Evolutionary conservation across 1,284 basidiomycete species (phyloP), one percentile per base, ranked within the genome.

Genomic region (Sphaerobolus stellatus): DNA sequence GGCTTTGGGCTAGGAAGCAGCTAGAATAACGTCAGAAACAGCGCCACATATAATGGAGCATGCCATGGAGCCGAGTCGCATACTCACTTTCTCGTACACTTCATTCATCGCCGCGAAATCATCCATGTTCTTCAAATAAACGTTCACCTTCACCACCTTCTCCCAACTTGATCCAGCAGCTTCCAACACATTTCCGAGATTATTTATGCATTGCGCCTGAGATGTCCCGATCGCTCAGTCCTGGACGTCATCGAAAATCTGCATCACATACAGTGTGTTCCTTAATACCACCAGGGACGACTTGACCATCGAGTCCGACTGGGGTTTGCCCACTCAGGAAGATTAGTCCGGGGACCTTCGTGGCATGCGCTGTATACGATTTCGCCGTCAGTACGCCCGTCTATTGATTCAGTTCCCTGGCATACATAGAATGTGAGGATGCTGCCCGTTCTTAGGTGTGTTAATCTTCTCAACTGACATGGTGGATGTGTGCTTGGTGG

Each of bases 1-100:
- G 90, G 90, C 73, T 92, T 90, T n/a, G 80, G 81, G 33, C 64
- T 73, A 0, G 81, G 80, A 24, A 82, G 64, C 24, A 81, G 59
- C 76, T 80, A 50, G 7, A 36, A 45, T 6, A 18, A 34, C 27
- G 16, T 45, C 18, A 43, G 13, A 56, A 47, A 47, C n/a, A 22
- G 7, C n/a, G 20, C 22, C 11, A 43, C 13, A 43, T 4, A 43
- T 27, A 18, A 14, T 20, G 22, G 11, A 18, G 13, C 6, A 43
- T 6, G 16, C 13, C 41, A 43, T 18, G 28, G 20, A 30, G 27
- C 33, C 33, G 29, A 9, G 51, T 5, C 43, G 18, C 29, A 13
- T 50, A 57, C 52, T 49, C 60, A 78, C 78, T 70, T 80, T 72
- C 52, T 73, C 77, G 59, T 83, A 83, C n/a, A 77, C 68, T 58